Evolutionary conservation across 768 basidiomycete species (phyloP).

Genomic region (Pseudohyphozyma bogoriensis): DNA sequence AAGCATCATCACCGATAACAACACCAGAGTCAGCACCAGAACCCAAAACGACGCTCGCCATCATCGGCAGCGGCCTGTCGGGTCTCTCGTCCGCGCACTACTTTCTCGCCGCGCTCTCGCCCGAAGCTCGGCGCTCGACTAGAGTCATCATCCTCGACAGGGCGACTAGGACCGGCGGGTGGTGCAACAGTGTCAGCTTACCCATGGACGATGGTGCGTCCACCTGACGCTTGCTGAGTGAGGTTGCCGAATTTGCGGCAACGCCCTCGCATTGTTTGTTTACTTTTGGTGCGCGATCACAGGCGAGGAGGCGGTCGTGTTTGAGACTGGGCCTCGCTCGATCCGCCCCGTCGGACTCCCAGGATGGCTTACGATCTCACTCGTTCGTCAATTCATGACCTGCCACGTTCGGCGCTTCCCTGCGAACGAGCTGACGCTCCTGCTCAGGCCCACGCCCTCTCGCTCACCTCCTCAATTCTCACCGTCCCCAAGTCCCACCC

Average conservation of each 20-base stretch:
- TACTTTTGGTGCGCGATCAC: too few species aligned
- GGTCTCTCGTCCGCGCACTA: constrained; percentile 75
- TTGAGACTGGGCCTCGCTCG: constrained; percentile 82
- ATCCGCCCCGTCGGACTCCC: constrained; percentile 57
- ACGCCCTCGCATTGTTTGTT: too few species aligned
- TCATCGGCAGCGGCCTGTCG: constrained; percentile 71
- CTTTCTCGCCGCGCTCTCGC: constrained; percentile 51
- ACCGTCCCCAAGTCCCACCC: constrained; percentile 57
- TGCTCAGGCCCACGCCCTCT: constrained; percentile 63
- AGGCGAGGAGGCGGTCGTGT: constrained; percentile 45
- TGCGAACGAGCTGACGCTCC: constrained; percentile 1
- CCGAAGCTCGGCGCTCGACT: constrained; percentile 39
- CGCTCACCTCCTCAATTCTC: constrained; percentile 52
- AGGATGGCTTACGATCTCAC: constrained; percentile 58
- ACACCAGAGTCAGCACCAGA: not conserved
- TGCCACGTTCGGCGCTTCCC: not conserved
- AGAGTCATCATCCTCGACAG: constrained; percentile 63
- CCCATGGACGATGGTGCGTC: constrained; percentile 33
- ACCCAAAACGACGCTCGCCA: constrained; percentile 40
- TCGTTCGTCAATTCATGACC: constrained; percentile 67
- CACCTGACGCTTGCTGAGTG: too few species aligned
- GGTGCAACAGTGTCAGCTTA: constrained; percentile 57
- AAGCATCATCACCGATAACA: not conserved
- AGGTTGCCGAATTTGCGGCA: too few species aligned
- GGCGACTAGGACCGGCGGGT: constrained; percentile 63